Percentiles rank a stretch among this genome's conserved stretches.
Evolutionary conservation across 345 rosid genomes (phyloP).

Genomic region (Psidium friedrichsthalianum): DNA sequence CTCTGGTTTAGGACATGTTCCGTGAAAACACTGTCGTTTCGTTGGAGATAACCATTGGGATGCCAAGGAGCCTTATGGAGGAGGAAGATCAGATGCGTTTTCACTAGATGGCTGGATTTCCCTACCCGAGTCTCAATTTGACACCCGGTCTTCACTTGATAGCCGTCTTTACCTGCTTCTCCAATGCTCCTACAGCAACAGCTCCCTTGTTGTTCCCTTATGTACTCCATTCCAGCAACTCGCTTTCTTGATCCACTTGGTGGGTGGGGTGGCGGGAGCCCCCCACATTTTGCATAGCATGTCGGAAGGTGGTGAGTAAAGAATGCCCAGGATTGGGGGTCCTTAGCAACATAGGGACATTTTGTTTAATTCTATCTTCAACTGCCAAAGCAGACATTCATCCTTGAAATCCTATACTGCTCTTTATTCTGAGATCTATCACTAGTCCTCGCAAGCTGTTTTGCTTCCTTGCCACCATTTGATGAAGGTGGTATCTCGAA

Average conservation of each 20-base stretch:
- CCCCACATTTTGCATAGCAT: slow-evolving; percentile 25
- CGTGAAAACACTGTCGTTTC: neutral
- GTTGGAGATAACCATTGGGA: neutral
- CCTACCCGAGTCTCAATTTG: slow-evolving; percentile 7
- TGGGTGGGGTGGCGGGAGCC: slow-evolving; percentile 55
- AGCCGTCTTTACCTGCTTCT: slow-evolving; percentile 42
- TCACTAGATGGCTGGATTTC: slow-evolving; percentile 3
- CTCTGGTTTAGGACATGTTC: neutral
- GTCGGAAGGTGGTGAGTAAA: slow-evolving; percentile 8
- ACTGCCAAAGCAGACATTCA: slow-evolving; percentile 41
- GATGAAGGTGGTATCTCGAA: slow-evolving; percentile 26
- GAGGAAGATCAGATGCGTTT: neutral
- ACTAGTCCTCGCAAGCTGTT: slow-evolving; percentile 23
- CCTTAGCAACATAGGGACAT: slow-evolving; percentile 7
- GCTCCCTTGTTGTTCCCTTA: slow-evolving; percentile 23
- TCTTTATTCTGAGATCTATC: slow-evolving; percentile 40
- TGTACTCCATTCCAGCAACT: slow-evolving; percentile 12
- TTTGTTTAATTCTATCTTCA: slow-evolving; percentile 36
- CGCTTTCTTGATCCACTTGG: slow-evolving; percentile 43
- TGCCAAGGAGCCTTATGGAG: neutral
- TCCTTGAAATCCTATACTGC: slow-evolving; percentile 30
- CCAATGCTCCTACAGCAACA: slow-evolving; percentile 21
- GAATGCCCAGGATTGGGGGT: slow-evolving; percentile 18
- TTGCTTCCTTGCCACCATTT: slow-evolving; percentile 37
- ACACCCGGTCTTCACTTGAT: slow-evolving; percentile 37